Evolutionary conservation across 495 filamentous ascomycete species (phyloP), one percentile per base, ranked within the genome.

Genomic region (Neurospora intermedia): DNA sequence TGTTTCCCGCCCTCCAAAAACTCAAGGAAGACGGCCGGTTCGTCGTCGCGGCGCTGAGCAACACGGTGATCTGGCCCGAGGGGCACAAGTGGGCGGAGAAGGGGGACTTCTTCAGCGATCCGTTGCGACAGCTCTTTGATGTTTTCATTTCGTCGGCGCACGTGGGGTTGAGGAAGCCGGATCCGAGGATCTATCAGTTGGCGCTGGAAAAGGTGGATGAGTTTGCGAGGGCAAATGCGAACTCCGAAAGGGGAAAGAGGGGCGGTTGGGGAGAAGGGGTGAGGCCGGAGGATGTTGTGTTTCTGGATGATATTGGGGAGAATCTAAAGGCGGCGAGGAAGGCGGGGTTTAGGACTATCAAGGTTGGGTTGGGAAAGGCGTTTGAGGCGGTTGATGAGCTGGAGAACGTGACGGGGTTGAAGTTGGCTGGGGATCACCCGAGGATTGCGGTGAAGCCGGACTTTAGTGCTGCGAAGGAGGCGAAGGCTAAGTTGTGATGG

Each of bases 281-380:
- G 0, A 81, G 82, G 74, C 82, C 92, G 0, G 85, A 84, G 11
- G 92, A 98, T 70, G 83, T 97, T 69, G 84, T 97, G 20, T 98
- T 99, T 81, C 80, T 98, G 69, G 96, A 99, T 84, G 96, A 99
- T 82, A 98, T 99, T 78, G 96, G 96, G 0, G 89, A 92, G 84
- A 99, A 99, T 80, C 80, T 98, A 76, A 95, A 94, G 83, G 88
- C 87, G 13, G 96, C 91, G 13, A 94, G 87, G 83, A 84, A 82
- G 70, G 80, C 89, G 13, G 96, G 96, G 38, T 91, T 98, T 80
- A 82, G 85, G 73, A 97, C 94, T 2, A 86, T 99, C 74, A 96
- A 91, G 79, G 96, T 98, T 3, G 83, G 86, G 9, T 83, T 98
- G 41, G 94, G 94, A 40, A 89, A 84, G 80, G 90, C 90, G 7